Percentiles rank a stretch among this genome's conserved stretches.
phyloP scores from a whole-genome alignment of 805 yeast species.

The Candida coquimbonensis region DNA sequence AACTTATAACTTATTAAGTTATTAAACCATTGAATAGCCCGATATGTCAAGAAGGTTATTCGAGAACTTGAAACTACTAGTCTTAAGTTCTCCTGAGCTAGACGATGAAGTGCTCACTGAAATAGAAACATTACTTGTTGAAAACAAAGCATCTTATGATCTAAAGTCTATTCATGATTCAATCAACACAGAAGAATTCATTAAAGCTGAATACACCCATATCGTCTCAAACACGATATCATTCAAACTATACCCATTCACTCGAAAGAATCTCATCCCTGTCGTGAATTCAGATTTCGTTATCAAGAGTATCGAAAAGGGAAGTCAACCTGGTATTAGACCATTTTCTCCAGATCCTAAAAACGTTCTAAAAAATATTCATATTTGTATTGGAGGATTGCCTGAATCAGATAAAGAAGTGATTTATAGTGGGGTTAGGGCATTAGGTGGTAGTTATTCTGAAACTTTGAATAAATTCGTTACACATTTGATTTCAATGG shows the following conservation, averaged over 20 bases:
- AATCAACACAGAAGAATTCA: constrained; percentile 18
- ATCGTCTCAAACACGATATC: constrained; percentile 45
- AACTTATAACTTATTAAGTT: too few relatives aligned
- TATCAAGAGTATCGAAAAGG: constrained; percentile 34
- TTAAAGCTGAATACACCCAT: constrained; percentile 29
- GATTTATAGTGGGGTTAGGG: constrained; percentile 56
- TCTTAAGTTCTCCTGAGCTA: constrained; percentile 15
- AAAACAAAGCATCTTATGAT: constrained; percentile 21
- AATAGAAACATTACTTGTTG: constrained; percentile 16
- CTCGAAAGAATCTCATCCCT: constrained; percentile 52
- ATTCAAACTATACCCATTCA: constrained; percentile 34
- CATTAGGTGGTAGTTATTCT: constrained; percentile 71
- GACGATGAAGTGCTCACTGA: constrained; percentile 9
- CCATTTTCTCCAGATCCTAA: constrained; percentile 68
- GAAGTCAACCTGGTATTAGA: constrained; percentile 42
- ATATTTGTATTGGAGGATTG: constrained; percentile 53
- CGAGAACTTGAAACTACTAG: constrained; percentile 17
- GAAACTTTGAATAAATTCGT: constrained; percentile 59
- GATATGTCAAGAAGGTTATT: constrained; percentile 14
- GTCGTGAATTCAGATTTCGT: constrained; percentile 62
- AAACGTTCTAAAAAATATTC: constrained; percentile 54
- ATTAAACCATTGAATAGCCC: too few relatives aligned
- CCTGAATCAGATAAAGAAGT: constrained; percentile 56
- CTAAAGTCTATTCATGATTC: constrained; percentile 14
- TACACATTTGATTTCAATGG: constrained; percentile 67